Conservation (phyloP, 2,329 filamentous ascomycete genomes). For the Chaetomiaceae sp. region DNA sequence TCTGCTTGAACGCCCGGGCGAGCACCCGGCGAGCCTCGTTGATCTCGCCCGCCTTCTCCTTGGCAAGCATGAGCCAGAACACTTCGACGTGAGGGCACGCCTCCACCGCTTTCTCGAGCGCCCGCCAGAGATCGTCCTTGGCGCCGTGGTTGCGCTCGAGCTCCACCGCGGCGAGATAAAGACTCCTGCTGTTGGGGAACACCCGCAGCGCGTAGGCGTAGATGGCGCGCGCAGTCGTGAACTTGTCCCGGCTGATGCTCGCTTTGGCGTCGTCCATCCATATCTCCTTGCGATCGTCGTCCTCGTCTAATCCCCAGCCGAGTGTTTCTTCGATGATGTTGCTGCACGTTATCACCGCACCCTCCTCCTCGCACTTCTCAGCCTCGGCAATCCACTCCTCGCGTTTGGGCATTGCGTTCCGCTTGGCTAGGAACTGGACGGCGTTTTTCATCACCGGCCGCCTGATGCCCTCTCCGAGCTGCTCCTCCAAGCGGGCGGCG, state of each 20-base stretch:
- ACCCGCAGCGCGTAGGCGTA: conserved; percentile 85
- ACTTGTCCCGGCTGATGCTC: conserved; percentile 73
- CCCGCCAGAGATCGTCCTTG: conserved; percentile 72
- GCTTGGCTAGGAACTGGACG: conserved; percentile 78
- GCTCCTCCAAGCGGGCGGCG: conserved; percentile 83
- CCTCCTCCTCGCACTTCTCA: conserved; percentile 90
- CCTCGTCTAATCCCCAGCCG: conserved; percentile 88
- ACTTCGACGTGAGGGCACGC: conserved; percentile 87
- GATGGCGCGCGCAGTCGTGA: conserved; percentile 87
- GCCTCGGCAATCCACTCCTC: conserved; percentile 97
- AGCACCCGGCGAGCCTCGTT: conserved; percentile 82
- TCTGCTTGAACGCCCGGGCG: conserved; percentile 85
- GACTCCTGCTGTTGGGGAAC: conserved; percentile 78
- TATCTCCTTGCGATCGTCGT: conserved; percentile 90
- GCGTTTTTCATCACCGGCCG: conserved; percentile 94
- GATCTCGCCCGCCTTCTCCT: conserved; percentile 84
- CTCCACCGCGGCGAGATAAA: conserved; percentile 88
- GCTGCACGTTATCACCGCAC: conserved; percentile 76
- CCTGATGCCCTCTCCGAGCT: conserved; percentile 69
- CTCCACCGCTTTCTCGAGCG: conserved; percentile 89
- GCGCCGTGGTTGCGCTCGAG: conserved; percentile 85
- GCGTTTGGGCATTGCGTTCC: conserved; percentile 92
- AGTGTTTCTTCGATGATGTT: conserved; percentile 90
- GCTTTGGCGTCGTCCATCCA: conserved; percentile 91
- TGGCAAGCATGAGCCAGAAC: conserved; percentile 91